phyloP scores from a whole-genome alignment of 257 asterid genomes.

The Datura wrightii region DNA sequence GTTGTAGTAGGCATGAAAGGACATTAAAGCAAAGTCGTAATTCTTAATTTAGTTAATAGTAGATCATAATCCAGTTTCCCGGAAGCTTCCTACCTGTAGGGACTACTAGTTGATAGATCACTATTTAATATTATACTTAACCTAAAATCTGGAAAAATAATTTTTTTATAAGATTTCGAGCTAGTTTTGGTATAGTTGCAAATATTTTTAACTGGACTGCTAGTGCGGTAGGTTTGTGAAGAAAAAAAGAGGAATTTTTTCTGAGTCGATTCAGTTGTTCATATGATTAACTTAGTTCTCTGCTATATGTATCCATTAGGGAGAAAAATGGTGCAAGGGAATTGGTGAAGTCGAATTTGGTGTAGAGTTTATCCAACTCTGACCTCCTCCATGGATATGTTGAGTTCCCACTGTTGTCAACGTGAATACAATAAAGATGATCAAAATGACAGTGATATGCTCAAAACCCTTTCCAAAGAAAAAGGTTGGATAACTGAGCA shows the following conservation, averaged over 20 bases:
- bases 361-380: not conserved
- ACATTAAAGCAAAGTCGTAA: no score
- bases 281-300: not conserved
- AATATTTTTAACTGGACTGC: not conserved
- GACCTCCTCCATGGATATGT: not conserved
- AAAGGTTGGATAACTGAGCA: constrained; percentile 1
- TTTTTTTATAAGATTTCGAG: not conserved
- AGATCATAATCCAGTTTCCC: no score
- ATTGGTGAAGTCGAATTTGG: not conserved
- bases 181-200: not conserved
- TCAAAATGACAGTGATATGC: not conserved
- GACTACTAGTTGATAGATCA: no score
- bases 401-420: not conserved
- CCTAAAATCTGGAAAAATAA: no score
- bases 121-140: no score
- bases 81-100: no score
- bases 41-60: no score
- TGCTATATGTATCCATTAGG: not conserved
- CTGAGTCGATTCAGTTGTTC: not conserved
- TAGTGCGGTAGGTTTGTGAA: not conserved
- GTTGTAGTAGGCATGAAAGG: not conserved
- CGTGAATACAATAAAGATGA: not conserved
- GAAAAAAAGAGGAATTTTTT: not conserved
- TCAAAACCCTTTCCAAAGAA: not conserved
- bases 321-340: not conserved